Conservation (phyloP, 305 asterid species). For the Fraxinus nigra region DNA sequence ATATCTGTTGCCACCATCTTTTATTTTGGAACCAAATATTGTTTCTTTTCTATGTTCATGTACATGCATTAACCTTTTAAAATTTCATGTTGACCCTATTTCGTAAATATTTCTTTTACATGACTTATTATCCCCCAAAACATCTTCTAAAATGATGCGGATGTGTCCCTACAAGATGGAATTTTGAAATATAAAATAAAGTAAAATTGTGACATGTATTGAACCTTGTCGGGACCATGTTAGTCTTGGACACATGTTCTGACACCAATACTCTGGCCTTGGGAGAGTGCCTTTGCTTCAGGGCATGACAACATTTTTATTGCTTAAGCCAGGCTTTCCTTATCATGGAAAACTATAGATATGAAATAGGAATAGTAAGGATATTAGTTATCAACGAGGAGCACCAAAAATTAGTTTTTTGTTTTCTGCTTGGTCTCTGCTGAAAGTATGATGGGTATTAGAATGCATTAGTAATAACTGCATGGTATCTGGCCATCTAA, state of each 20-base stretch:
- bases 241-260: neutral
- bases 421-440: neutral
- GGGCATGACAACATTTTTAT: neutral
- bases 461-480: neutral
- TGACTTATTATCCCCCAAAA: neutral
- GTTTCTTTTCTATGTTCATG: neutral
- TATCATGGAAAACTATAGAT: neutral
- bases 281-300: neutral
- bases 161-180: neutral
- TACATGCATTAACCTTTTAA: too few species aligned
- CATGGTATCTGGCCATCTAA: neutral
- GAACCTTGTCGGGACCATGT: neutral
- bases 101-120: neutral
- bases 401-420: neutral
- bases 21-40: neutral
- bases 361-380: neutral
- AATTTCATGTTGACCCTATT: neutral
- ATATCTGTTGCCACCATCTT: neutral
- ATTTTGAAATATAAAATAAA: too few species aligned
- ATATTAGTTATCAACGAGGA: neutral
- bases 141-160: neutral
- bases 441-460: neutral
- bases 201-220: neutral
- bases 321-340: neutral
- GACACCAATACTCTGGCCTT: neutral